phyloP scores from a whole-genome alignment of 2,329 filamentous ascomycete species.

The Fusarium haematococcum region DNA sequence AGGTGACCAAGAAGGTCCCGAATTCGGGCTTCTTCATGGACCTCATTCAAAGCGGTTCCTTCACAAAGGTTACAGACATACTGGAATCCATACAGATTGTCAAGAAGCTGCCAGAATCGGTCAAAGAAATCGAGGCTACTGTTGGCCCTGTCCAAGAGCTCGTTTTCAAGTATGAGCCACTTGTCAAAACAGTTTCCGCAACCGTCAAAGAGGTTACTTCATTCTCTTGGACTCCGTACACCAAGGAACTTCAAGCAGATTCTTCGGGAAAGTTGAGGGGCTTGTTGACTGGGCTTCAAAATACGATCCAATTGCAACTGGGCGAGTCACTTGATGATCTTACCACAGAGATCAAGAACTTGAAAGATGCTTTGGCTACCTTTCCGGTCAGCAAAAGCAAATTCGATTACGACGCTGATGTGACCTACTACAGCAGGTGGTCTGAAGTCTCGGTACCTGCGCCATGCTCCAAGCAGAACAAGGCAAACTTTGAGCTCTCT shows the following conservation, averaged over 20 bases:
- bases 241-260: slow-evolving; percentile 7
- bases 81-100: background rate
- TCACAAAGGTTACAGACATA: slow-evolving; percentile 3
- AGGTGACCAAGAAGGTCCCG: background rate
- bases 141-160: background rate
- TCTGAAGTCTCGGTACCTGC: background rate
- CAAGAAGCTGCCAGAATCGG: slow-evolving; percentile 1
- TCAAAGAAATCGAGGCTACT: background rate
- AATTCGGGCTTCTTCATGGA: slow-evolving; percentile 2
- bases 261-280: background rate
- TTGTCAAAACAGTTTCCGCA: background rate
- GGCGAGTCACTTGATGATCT: background rate
- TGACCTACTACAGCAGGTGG: slow-evolving; percentile 3
- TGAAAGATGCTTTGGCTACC: background rate
- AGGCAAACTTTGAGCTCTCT: background rate
- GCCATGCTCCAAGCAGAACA: background rate
- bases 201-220: background rate
- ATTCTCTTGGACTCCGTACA: background rate
- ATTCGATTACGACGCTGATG: background rate
- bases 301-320: background rate
- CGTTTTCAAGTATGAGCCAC: background rate
- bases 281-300: slow-evolving; percentile 5
- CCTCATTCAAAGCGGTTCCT: background rate
- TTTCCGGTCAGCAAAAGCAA: background rate
- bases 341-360: background rate